These are phyloP conservation scores for Xylariaceae sp. DNA, from an alignment of 2,329 filamentous ascomycete genomes.

Conservation along the genomic window DNA sequence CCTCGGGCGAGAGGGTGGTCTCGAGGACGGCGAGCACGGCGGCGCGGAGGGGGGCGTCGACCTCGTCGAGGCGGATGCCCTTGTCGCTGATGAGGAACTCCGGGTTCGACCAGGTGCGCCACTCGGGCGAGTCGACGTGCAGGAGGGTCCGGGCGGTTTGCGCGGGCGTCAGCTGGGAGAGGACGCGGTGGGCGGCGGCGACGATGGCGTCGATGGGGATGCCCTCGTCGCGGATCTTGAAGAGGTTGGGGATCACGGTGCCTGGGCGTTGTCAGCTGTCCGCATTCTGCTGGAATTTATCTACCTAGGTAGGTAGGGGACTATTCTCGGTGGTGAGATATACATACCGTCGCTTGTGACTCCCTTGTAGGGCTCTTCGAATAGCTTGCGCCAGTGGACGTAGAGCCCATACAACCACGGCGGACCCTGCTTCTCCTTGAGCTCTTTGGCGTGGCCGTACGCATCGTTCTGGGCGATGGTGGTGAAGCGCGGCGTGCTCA, in stretches of 20 bases:
- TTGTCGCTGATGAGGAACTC: conserved; percentile 68
- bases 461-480: conserved; percentile 59
- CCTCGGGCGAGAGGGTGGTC: conserved; percentile 60
- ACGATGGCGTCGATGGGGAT: conserved; percentile 57
- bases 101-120: conserved; percentile 68
- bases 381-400: conserved; percentile 52
- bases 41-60: conserved; percentile 35
- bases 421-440: conserved; percentile 54
- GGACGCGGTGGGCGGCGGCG: conserved; percentile 40
- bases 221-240: conserved; percentile 58
- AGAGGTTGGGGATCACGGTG: conserved; percentile 48
- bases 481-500: conserved; percentile 57
- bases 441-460: conserved; percentile 56
- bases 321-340: conserved; percentile 4
- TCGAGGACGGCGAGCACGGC: conserved; percentile 53
- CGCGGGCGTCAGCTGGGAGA: conserved; percentile 40
- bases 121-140: conserved; percentile 66
- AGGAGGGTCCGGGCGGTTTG: conserved; percentile 48
- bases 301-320: neutral
- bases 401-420: conserved; percentile 65
- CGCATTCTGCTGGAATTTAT: too few relatives aligned
- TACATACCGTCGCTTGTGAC: conserved; percentile 61
- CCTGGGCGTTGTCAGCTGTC: conserved; percentile 29
- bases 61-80: conserved; percentile 66
- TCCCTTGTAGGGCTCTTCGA: conserved; percentile 66